Evolutionary conservation across 495 filamentous ascomycete species (phyloP).

Genomic region (Neurospora sp.): DNA sequence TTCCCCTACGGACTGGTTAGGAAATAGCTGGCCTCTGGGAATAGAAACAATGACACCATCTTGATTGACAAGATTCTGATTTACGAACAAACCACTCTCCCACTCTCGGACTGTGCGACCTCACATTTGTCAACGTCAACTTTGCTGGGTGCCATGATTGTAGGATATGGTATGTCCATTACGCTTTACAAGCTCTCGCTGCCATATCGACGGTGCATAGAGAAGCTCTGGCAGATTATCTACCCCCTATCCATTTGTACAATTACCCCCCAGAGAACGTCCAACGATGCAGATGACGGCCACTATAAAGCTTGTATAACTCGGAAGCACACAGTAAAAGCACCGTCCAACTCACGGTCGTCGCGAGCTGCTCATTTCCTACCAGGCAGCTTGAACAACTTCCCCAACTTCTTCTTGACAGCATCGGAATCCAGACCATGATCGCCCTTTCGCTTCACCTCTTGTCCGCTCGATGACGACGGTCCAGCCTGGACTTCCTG

Average conservation of each 20-base stretch:
- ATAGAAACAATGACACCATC: slow-evolving; percentile 3
- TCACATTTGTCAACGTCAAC: neutral
- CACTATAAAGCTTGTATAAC: neutral
- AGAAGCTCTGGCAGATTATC: neutral
- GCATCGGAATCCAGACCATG: slow-evolving; percentile 27
- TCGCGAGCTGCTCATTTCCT: slow-evolving; percentile 31
- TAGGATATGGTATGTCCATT: neutral
- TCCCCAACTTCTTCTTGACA: slow-evolving; percentile 46
- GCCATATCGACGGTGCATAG: neutral
- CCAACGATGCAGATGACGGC: slow-evolving; percentile 7
- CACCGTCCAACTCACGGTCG: neutral
- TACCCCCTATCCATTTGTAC: neutral
- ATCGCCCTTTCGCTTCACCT: slow-evolving; percentile 34
- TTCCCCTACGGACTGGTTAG: slow-evolving; percentile 3
- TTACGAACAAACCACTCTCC: neutral
- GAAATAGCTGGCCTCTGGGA: slow-evolving; percentile 6
- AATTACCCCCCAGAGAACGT: neutral
- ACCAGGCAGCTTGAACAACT: slow-evolving; percentile 59
- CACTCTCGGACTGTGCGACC: neutral
- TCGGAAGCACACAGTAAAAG: neutral
- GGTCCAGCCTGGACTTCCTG: slow-evolving; percentile 18
- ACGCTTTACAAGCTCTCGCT: neutral
- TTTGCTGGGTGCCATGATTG: neutral
- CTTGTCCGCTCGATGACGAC: slow-evolving; percentile 27
- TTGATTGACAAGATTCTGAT: slow-evolving; percentile 8